These are phyloP conservation scores for Teunomyces gatunensis DNA, from an alignment of 805 yeast species.

Conservation along the genomic window DNA sequence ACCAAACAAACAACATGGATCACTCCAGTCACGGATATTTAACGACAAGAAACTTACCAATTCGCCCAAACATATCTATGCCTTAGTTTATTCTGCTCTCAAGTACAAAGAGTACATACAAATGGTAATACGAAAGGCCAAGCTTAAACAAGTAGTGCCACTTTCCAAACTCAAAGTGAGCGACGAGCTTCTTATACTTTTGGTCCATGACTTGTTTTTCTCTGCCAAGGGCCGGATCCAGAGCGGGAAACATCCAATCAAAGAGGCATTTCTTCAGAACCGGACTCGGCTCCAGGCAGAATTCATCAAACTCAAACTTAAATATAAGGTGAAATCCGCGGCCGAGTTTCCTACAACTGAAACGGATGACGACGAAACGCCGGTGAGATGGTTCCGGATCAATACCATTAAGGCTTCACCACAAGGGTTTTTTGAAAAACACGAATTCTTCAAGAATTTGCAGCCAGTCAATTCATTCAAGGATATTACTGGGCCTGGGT, in stretches of 20 bases:
- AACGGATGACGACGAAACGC: slow-evolving; percentile 60
- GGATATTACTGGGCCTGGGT: slow-evolving; percentile 46
- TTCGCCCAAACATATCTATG: slow-evolving; percentile 84
- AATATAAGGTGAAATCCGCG: slow-evolving; percentile 58
- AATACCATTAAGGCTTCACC: slow-evolving; percentile 57
- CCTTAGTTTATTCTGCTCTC: slow-evolving; percentile 75
- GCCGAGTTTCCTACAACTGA: slow-evolving; percentile 45
- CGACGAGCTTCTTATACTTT: slow-evolving; percentile 53
- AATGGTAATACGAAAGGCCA: slow-evolving; percentile 63
- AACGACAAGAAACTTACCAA: slow-evolving; percentile 28
- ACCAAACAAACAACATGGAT: slow-evolving; percentile 26
- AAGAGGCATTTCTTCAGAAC: slow-evolving; percentile 74
- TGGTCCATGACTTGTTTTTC: slow-evolving; percentile 80
- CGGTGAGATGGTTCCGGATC: slow-evolving; percentile 76
- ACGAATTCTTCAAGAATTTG: slow-evolving; percentile 40
- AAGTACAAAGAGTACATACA: slow-evolving; percentile 64
- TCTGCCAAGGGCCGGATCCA: slow-evolving; percentile 78
- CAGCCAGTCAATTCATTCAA: slow-evolving; percentile 45
- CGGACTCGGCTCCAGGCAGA: slow-evolving; percentile 84
- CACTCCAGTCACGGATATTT: slow-evolving; percentile 39
- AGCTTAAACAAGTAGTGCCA: slow-evolving; percentile 52
- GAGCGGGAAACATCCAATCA: slow-evolving; percentile 83
- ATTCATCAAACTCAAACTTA: slow-evolving; percentile 70
- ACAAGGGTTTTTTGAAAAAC: slow-evolving; percentile 24
- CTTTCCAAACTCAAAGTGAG: slow-evolving; percentile 41